Percentiles rank a stretch among this genome's conserved stretches.
Evolutionary conservation across 306 rosid species (phyloP).

Genomic region (Vachellia pachyceras): DNA sequence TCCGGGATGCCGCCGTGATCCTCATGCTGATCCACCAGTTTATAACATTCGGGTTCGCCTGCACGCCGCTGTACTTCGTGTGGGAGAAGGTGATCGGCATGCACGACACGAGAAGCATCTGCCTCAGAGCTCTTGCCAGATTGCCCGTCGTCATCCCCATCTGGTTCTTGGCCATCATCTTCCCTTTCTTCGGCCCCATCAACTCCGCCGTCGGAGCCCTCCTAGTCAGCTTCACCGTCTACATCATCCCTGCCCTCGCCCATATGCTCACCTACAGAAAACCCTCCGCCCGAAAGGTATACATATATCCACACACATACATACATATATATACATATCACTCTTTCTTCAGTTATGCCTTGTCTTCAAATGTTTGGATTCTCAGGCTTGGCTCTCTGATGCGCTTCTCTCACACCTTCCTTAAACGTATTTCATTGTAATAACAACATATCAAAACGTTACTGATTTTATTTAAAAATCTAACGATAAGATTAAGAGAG

Average conservation of each 20-base stretch:
- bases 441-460: no score
- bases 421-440: no score
- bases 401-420: no score
- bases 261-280: constrained; percentile 71
- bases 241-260: constrained; percentile 66
- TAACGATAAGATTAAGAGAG: no score
- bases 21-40: constrained; percentile 82
- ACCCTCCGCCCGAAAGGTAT: constrained; percentile 71
- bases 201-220: constrained; percentile 80
- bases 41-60: constrained; percentile 75
- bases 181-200: constrained; percentile 76
- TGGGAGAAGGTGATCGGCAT: constrained; percentile 83
- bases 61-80: constrained; percentile 71
- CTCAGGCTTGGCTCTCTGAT: no score
- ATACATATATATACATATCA: no score
- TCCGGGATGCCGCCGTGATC: constrained; percentile 75
- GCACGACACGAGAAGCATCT: constrained; percentile 71
- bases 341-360: no score
- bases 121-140: constrained; percentile 65
- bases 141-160: constrained; percentile 71
- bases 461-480: no score
- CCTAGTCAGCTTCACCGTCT: constrained; percentile 77
- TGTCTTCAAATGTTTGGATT: no score
- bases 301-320: no score
- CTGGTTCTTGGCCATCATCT: constrained; percentile 73